Base-by-base conservation (phyloP, 108 stramenopile genomes). In the Discostella pseudostelligera region DNA sequence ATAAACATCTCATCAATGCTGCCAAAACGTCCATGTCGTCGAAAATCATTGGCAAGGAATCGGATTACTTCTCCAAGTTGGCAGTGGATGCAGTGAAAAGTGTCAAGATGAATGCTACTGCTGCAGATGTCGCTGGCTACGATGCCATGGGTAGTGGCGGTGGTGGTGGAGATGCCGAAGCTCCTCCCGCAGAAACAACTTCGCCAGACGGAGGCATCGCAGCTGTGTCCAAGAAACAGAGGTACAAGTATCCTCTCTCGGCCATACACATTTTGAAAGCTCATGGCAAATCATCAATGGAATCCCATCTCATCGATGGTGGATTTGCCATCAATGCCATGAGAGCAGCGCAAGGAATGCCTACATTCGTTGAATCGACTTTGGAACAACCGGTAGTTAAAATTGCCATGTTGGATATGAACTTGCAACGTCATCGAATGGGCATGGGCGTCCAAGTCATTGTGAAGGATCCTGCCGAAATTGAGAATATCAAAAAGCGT, bases 211-310 rank as follows among this genome's bases (percentile, higher is more conserved):
- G 40, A 19, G 68, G 13, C 35, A 19, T 40, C 37, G 45, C 62
- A 29, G 59, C 72, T 22, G 48, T 44, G 1, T 55, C 32, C 9
- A 74, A 67, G 50, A 76, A 84, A 10, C 70, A 73, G 10, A 78
- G 82, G 51, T 76, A 71, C 65, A 88, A 88, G 65, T 99, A 98
- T 83, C 97, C 97, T 1, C 78, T 99, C 37, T 84, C 83, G 13
- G 97, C 98, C 29, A 95, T 99, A 60, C 98, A 99, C 76, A 98
- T 99, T 69, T 81, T 99, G 62, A 99, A 99, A 79, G 95, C 96
- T 47, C 99, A 99, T 69, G 99, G 99, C n/a, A 92, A 96, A 59
- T 93, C 92, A 17, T 86, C 92, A 25, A 56, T 89, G 54, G 97
- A 98, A 77, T 92, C 93, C 20, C 83, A 96, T 26, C 75, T 99